Evolutionary conservation across 2,329 filamentous ascomycete genomes (phyloP), one percentile per base, ranked within the genome.

Genomic region (Ceratocystis alfenasii): DNA sequence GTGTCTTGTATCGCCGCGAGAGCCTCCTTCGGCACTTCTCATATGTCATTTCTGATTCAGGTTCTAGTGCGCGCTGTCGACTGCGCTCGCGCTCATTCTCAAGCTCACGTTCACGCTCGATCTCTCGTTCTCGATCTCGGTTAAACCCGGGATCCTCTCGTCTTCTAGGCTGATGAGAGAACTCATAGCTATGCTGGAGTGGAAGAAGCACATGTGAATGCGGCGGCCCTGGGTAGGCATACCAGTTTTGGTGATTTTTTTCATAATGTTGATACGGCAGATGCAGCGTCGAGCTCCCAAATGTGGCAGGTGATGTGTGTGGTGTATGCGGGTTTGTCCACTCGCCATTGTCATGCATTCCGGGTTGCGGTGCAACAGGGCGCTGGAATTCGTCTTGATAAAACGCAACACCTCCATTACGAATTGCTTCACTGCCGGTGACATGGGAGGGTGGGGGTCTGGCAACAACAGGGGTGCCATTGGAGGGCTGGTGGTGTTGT

Each of bases 261-360:
- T 41, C 36, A 41, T 41, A 12, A 25, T 63, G 22, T 15, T 10
- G 12, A 25, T 50, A 4, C 17, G 61, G 46, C 17, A 5, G 44
- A 20, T 20, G 2, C 20, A 15, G 36, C 20, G 44, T 0, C 7
- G 53, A n/a, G 61, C n/a, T 63, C 44, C 22, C 41, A 20, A 20
- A 60, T 0, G 46, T 17, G 12, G 25, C 10, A 4, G 20, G 33
- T 2, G 65, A 50, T n/a, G 7, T 10, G 8, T 64, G 44, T 12
- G 22, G 28, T 62, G 62, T 53, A 15, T 65, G 46, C 15, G 45
- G 57, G 22, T 67, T 57, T 7, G 15, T n/a, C 66, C 66, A 67
- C 7, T 61, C 15, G 6, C 66, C 66, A 36, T 63, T 65, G 25
- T 67, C 66, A 2, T 67, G 63, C 48, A 65, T 53, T 8, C 66